Evolutionary conservation across 139 green algal species (phyloP).

Genomic region (Trebouxia sp.): DNA sequence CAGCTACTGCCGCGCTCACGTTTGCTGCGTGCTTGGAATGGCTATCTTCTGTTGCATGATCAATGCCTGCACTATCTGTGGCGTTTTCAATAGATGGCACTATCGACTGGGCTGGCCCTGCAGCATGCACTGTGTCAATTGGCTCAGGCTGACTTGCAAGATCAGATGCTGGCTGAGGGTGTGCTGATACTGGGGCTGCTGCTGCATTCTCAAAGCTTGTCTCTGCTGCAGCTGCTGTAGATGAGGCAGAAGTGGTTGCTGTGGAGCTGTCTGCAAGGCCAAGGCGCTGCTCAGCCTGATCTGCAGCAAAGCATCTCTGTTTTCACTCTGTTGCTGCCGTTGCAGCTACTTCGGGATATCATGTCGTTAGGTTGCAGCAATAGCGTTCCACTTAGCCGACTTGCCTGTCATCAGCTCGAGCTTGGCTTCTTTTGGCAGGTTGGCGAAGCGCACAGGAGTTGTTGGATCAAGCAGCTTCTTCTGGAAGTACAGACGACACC

Average conservation of each 20-base stretch:
- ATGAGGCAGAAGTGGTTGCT: background rate
- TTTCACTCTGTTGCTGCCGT: background rate
- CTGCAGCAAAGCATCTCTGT: background rate
- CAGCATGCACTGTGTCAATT: no score
- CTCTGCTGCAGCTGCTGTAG: background rate
- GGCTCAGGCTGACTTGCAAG: background rate
- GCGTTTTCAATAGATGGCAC: no score
- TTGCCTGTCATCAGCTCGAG: conserved; percentile 48
- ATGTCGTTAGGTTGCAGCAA: no score
- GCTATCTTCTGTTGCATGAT: no score
- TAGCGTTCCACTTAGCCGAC: no score
- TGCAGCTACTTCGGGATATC: no score
- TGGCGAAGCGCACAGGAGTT: conserved; percentile 49
- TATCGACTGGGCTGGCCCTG: no score
- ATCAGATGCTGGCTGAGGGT: background rate
- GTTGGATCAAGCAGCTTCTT: conserved; percentile 42
- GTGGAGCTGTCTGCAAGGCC: background rate
- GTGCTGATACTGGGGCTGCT: background rate
- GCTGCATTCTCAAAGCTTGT: background rate
- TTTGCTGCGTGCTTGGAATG: no score
- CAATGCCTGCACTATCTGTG: no score
- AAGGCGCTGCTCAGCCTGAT: conserved; percentile 8
- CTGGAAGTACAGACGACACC: conserved; percentile 38
- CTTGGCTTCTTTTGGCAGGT: conserved; percentile 43
- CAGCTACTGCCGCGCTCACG: background rate